Evolutionary conservation across 106 monocot genomes (phyloP).

Genomic region (Amphibolis antarctica): DNA sequence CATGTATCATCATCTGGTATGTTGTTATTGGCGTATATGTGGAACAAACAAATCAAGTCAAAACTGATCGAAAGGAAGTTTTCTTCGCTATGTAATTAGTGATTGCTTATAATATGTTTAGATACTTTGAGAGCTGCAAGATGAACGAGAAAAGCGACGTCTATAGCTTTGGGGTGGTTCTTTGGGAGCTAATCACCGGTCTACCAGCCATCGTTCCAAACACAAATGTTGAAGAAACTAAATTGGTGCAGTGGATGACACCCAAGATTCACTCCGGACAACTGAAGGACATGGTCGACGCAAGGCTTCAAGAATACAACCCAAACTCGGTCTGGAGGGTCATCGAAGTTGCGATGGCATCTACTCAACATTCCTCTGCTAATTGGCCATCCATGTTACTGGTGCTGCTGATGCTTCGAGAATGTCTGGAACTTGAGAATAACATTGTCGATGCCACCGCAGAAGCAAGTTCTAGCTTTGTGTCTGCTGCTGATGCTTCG

Average conservation of each 20-base stretch:
- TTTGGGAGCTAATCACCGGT: conserved; percentile 31
- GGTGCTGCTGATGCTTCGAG: no score
- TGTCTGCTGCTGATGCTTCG: no score
- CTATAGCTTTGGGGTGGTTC: conserved; percentile 27
- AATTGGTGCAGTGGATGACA: conserved; percentile 10
- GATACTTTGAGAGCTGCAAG: conserved; percentile 10
- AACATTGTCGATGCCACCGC: no score
- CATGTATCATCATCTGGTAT: no score
- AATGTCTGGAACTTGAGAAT: no score
- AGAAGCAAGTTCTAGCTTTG: no score
- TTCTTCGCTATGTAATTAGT: no score
- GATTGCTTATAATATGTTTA: no score
- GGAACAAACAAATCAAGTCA: no score
- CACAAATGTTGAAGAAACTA: conserved; percentile 5
- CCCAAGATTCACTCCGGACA: conserved; percentile 6
- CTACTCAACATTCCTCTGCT: conserved; percentile 1
- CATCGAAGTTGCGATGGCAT: conserved; percentile 21
- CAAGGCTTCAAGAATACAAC: conserved; percentile 9
- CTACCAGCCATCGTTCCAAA: conserved; percentile 13
- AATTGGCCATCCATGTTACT: conserved; percentile 29
- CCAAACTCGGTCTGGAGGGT: conserved; percentile 7
- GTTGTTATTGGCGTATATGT: no score
- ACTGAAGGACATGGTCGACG: conserved; percentile 3
- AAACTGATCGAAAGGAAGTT: no score
- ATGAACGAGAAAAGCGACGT: conserved; percentile 30